These are phyloP conservation scores for Monosporascus sp. DNA, from an alignment of 2,329 filamentous ascomycete genomes.

Conservation along the genomic window DNA sequence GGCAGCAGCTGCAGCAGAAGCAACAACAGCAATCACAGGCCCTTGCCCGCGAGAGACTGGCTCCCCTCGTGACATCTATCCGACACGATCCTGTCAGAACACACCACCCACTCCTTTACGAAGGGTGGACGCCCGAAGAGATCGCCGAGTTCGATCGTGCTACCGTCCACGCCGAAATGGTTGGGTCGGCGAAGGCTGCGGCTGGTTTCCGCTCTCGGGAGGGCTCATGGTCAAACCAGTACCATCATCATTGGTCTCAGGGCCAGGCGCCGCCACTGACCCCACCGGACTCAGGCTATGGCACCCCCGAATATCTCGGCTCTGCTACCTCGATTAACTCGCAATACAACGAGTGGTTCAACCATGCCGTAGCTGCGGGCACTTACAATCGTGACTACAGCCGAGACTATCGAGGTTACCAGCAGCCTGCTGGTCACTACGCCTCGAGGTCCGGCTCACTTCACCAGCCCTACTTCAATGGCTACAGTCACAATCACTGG, in stretches of 20 bases:
- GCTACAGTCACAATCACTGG: slow-evolving; percentile 47
- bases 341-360: slow-evolving; percentile 55
- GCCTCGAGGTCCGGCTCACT: slow-evolving; percentile 33
- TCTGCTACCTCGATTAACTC: slow-evolving; percentile 50
- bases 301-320: slow-evolving; percentile 53
- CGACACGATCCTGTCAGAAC: slow-evolving; percentile 32
- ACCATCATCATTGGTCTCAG: slow-evolving; percentile 32
- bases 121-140: slow-evolving; percentile 48
- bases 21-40: slow-evolving; percentile 37
- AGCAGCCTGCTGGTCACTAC: slow-evolving; percentile 34
- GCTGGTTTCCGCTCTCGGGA: slow-evolving; percentile 39
- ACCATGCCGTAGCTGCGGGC: slow-evolving; percentile 28
- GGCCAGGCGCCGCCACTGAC: slow-evolving; percentile 46
- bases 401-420: slow-evolving; percentile 31
- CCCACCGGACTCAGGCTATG: slow-evolving; percentile 56
- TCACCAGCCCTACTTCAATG: slow-evolving; percentile 38
- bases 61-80: slow-evolving; percentile 42
- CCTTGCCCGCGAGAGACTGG: slow-evolving; percentile 42
- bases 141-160: slow-evolving; percentile 47
- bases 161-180: slow-evolving; percentile 35
- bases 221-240: slow-evolving; percentile 35
- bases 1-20: slow-evolving; percentile 17
- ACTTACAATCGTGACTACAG: slow-evolving; percentile 18
- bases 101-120: slow-evolving; percentile 32
- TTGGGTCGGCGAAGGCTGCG: slow-evolving; percentile 16